Evolutionary conservation across 257 asterid genomes (phyloP), one percentile per base, ranked within the genome.

Genomic region (Solanum sejunctum): DNA sequence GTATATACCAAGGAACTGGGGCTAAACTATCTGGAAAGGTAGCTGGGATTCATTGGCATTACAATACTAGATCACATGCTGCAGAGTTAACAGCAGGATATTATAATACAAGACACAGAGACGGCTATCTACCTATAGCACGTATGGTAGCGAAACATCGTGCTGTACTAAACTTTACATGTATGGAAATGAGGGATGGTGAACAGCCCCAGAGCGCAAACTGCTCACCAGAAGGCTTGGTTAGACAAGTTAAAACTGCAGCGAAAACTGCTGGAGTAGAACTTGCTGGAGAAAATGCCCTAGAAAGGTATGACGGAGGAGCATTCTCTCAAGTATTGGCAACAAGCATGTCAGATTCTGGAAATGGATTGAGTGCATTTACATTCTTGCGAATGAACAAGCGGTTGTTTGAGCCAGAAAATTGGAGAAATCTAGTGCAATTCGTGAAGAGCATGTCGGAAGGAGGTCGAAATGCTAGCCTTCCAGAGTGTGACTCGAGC

Each of bases 1-100:
- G 80, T 28, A 88, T 94, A 89, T 96, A 93, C 85, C 92, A 87
- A 88, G 96, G 94, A 72, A 92, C 91, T 5, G 96, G 98, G 32
- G 95, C 92, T 84, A 93, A 92, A 82, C 88, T 96, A 49, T 96
- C 99, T 0, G 98, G 96, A 26, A 96, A 96, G 88, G 94, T 96
- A 60, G 98, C 98, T 0, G 99, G 98, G 85, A 93, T 93, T 81
- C 98, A 96, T 84, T 95, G 98, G 98, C 98, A 93, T 81, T 95
- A 96, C 87, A 92, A 90, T 56, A 92, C 98, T 36, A 93, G 98
- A 89, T 96, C 99, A 17, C 99, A 95, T 63, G 97, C 98, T 71
- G 91, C 98, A 2, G 98, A 95, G 86, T 85, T 95, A 36, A 95
- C 98, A 43, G 95, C 98, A 67, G 98, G 99, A 45, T 96, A 96